Conservation (phyloP, 768 basidiomycete genomes). For the Auricularia sp. region DNA sequence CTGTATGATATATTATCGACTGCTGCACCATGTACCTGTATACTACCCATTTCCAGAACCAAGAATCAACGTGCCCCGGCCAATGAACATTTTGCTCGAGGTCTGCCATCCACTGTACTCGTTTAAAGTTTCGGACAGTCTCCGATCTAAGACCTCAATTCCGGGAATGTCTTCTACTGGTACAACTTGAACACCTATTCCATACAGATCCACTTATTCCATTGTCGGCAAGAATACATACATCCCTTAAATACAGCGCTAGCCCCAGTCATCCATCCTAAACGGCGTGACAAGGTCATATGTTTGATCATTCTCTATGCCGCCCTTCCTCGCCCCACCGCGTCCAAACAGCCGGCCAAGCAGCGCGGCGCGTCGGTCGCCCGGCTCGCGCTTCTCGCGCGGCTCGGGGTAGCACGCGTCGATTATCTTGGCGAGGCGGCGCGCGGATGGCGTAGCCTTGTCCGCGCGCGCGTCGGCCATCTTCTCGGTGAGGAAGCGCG, state of each 20-base stretch:
- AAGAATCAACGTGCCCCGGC: too few relatives aligned
- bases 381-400: conserved; percentile 27
- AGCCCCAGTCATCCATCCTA: conserved; percentile 36
- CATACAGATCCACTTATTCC: too few relatives aligned
- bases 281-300: conserved; percentile 80
- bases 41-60: too few relatives aligned
- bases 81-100: too few relatives aligned
- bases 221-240: too few relatives aligned
- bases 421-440: conserved; percentile 61
- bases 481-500: conserved; percentile 62
- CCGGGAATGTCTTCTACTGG: too few relatives aligned
- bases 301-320: conserved; percentile 60
- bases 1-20: too few relatives aligned
- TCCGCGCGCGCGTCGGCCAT: conserved; percentile 57
- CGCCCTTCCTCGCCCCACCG: conserved; percentile 46
- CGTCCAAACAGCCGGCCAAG: conserved; percentile 19
- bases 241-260: background rate
- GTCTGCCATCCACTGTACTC: too few relatives aligned
- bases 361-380: conserved; percentile 31
- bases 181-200: too few relatives aligned
- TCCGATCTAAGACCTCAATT: too few relatives aligned
- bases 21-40: too few relatives aligned
- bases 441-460: conserved; percentile 48
- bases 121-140: too few relatives aligned
- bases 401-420: conserved; percentile 51